Evolutionary conservation across 345 rosid species (phyloP), one percentile per base, ranked within the genome.

Genomic region (Gossypium anomalum): DNA sequence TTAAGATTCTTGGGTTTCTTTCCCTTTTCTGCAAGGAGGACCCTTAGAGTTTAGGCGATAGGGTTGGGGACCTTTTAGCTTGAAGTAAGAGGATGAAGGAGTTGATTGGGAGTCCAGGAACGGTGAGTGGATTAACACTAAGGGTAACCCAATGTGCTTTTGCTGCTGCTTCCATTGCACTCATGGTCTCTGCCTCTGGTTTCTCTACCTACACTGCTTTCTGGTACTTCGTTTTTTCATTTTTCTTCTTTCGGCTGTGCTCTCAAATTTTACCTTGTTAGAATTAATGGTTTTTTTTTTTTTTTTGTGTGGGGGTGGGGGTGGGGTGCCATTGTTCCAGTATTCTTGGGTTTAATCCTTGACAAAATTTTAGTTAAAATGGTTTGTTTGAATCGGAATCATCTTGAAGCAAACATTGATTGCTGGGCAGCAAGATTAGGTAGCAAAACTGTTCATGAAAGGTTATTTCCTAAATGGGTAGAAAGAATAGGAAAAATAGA

Each of bases 51-150:
- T 9, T 47, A 16, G 67, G 34, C 12, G 10, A 16, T 19, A 19
- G 11, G 43, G 61, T 57, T 25, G 14, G 44, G 34, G 71, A 51
- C 34, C 67, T 29, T 53, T 67, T 25, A 14, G 23, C 8, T 61
- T 12, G 57, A 56, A 22, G 19, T 60, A 62, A 61, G 73, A 76
- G 45, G 65, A 90, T 94, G 98, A 94, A 89, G 88, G 88, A 86
- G 84, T 49, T 88, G 73, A 65, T 90, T 16, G 97, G 98, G 67
- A 84, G 98, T 67, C 98, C 98, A 1, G 98, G 97, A 67, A 84
- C 93, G 12, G 75, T 81, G 73, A 87, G 90, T 83, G 97, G 98
- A 51, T 66, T 90, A 74, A 75, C 87, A 15, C 77, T 94, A 72
- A 82, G 97, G 81, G 75, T 87, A 16, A 92, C 93, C 15, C 98